A percentile compares a stretch with the other conserved stretches of the same genome.
Conservation (phyloP, 192 early-diverging fungal genomes). For the Backusella parvicylindrica region DNA sequence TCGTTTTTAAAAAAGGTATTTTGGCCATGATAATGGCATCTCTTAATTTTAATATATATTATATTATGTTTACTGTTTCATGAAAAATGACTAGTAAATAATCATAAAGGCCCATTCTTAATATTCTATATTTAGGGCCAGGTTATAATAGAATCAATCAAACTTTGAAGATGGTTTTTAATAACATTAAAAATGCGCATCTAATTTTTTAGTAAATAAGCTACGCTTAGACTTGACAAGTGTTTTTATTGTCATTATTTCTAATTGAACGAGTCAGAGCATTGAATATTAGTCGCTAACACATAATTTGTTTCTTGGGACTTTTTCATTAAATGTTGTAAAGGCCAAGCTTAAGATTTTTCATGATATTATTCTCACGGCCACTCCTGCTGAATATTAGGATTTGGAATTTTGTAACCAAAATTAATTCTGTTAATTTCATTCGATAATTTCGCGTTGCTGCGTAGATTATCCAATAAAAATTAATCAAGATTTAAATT, state of each 20-base stretch:
- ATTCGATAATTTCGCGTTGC: not conserved
- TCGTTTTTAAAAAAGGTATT: not conserved
- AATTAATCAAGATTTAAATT: constrained; percentile 4
- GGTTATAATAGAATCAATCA: not conserved
- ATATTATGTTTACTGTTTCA: no score
- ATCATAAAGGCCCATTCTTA: not conserved
- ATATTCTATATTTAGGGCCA: not conserved
- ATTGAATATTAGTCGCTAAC: not conserved
- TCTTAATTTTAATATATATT: not conserved
- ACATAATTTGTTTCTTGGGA: not conserved
- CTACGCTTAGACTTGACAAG: not conserved
- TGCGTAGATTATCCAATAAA: not conserved
- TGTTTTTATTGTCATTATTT: not conserved
- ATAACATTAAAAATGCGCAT: not conserved
- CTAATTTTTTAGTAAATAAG: not conserved
- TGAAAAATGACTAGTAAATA: not conserved
- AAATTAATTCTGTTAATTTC: not conserved
- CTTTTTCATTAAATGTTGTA: not conserved
- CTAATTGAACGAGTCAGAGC: not conserved
- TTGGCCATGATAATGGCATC: not conserved
- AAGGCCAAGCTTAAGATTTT: not conserved
- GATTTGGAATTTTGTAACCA: not conserved
- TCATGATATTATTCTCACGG: not conserved
- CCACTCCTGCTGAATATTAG: not conserved
- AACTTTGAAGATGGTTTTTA: not conserved